Evolutionary conservation across 176 grass and related monocot genomes (phyloP), one percentile per base, ranked within the genome.

Genomic region (Hyparrhenia diplandra): DNA sequence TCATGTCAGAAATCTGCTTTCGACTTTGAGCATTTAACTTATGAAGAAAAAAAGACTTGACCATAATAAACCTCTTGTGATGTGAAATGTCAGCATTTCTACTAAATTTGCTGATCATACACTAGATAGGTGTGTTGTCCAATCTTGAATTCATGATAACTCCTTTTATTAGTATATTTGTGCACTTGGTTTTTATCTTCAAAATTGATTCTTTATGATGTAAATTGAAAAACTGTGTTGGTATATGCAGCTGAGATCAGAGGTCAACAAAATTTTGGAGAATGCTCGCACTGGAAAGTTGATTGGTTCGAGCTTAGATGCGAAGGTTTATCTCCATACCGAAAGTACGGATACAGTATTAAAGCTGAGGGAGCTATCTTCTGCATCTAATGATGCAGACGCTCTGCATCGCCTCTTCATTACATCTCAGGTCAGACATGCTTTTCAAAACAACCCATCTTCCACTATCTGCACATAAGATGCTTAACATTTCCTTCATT

Each of bases 261-360:
- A 98, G 87, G 92, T 98, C 88, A 98, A 98, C 87, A 98, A 95
- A 91, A 91, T 93, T 85, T 83, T 98, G 84, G 95, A 98, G 87
- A 95, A 76, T 57, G 95, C 92, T 83, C 89, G 95, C 83, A 80
- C 80, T 63, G 92, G 90, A 71, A 98, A 98, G 86, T 75, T 98
- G 64, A 95, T 98, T 18, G 95, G 95, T 14, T 94, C 95, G 59
- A 98, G 92, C 80, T 85, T 98, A 74, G 95, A 98, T 14, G 92
- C 95, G 35, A 98, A 98, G 75, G 84, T 98, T 28, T 93, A 85
- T 91, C 88, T 98, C 59, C 76, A 93, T 67, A 73, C 84, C 43
- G 81, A 84, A 70, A 71, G 87, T 82, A 79, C 41, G 25, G 83
- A 82, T 45, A 85, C 81, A 17, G 51, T 82, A 65, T 83, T 85